Evolutionary conservation across 441 rosid species (phyloP).

Genomic region (Pelargonium citronellum): DNA sequence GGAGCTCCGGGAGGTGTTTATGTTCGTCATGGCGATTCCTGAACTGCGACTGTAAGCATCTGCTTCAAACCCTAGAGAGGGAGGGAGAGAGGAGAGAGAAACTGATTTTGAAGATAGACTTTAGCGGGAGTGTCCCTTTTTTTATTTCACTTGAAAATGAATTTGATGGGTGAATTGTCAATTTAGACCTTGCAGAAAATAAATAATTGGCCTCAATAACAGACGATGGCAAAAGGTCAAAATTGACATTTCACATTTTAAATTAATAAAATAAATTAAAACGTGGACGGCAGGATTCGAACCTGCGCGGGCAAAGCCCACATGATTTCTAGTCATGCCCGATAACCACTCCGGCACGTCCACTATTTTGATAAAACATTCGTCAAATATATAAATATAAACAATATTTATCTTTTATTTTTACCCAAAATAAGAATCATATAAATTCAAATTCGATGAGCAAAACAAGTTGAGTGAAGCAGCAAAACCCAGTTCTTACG

Average conservation of each 20-base stretch:
- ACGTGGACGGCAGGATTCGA: slow-evolving; percentile 34
- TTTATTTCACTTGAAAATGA: too few relatives aligned
- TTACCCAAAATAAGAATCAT: too few relatives aligned
- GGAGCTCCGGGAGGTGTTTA: neutral
- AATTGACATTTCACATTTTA: too few relatives aligned
- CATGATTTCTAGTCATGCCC: slow-evolving; percentile 47
- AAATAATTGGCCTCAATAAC: too few relatives aligned
- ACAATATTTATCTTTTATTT: too few relatives aligned
- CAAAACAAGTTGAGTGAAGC: neutral
- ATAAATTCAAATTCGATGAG: too few relatives aligned
- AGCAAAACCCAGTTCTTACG: neutral
- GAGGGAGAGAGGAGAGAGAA: neutral
- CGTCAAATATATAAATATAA: too few relatives aligned
- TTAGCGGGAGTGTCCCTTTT: neutral
- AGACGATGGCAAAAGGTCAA: too few relatives aligned
- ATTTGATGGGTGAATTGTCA: neutral
- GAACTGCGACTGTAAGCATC: neutral
- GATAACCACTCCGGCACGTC: slow-evolving; percentile 71
- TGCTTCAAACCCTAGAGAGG: neutral
- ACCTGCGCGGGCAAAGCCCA: slow-evolving; percentile 35
- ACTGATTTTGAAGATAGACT: neutral
- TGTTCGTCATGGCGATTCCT: neutral
- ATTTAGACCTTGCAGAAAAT: neutral
- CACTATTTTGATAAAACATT: slow-evolving; percentile 13
- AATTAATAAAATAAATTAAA: neutral